Conservation (phyloP, 495 filamentous ascomycete genomes). For the Monascus purpureus region DNA sequence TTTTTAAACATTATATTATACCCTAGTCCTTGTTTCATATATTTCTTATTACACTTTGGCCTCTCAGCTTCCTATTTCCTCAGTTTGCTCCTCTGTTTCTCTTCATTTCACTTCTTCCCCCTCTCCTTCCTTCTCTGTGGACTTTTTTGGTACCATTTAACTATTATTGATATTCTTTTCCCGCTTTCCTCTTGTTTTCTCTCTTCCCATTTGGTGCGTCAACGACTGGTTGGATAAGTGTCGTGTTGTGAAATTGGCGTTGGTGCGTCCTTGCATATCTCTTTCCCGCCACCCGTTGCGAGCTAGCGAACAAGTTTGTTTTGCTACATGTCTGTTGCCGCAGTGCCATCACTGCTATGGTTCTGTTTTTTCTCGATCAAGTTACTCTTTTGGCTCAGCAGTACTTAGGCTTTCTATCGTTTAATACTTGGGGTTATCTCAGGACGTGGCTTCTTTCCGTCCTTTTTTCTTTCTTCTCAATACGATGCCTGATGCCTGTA, state of each 20-base stretch:
- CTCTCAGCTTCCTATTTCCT: conserved; percentile 1
- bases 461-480: not conserved
- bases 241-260: conserved; percentile 29
- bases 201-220: too few species aligned
- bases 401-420: not conserved
- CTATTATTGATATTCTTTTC: too few species aligned
- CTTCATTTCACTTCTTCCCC: conserved; percentile 8
- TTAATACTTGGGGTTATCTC: not conserved
- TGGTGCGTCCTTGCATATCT: conserved; percentile 26
- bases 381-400: not conserved
- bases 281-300: conserved; percentile 5
- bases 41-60: conserved; percentile 8
- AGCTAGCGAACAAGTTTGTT: not conserved
- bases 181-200: too few species aligned
- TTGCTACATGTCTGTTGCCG: not conserved
- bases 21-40: conserved; percentile 30
- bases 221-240: conserved; percentile 21
- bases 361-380: not conserved
- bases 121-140: conserved; percentile 9
- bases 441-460: not conserved
- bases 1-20: conserved; percentile 31
- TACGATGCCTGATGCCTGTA: not conserved
- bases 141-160: too few species aligned
- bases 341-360: too few species aligned
- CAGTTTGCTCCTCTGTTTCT: conserved; percentile 8